Base-by-base conservation (phyloP, 2,329 filamentous ascomycete species). In the Apiospora kogelbergensis region DNA sequence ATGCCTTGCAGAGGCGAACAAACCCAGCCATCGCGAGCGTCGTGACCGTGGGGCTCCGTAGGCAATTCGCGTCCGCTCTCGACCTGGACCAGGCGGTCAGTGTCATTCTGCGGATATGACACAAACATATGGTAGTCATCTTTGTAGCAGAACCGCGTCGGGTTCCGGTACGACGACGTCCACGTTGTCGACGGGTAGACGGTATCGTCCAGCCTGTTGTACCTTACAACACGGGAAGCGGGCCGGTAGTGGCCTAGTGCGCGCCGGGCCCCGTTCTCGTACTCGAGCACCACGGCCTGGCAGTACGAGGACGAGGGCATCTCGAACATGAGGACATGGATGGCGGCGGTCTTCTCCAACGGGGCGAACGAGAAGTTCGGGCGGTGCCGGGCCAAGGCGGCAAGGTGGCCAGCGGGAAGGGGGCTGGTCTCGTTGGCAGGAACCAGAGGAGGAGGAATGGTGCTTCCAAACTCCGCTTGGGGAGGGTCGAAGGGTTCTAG, bases 221-320 rank as follows among this genome's bases (percentile, higher is more conserved):
- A 10, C 33, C 33, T 7, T 4, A 7, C 33, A 4, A 13, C 3
- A 5, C 40, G 40, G 40, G 2, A 10, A 60, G 45, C 67, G 13
- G 24, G 57, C 15, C 41, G 67, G 63, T 63, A 68, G 30, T 65
- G 37, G 4, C 67, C 67, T 30, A 68, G 20, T 2, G 67, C 67
- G 10, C 67, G 67, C n/a, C 44, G 60, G 26, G 63, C 63, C n/a
- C 67, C 67, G 40, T 68, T 65, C 24, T 26, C 46, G 67, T 68
- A 68, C 22, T 57, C 44, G 26, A 68, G 40, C 37, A 66, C 11
- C 11, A 65, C 42, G 42, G 53, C 67, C n/a, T 33, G 17, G 60
- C 67, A 68, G 24, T 46, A 22, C n/a, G 41, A 6, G 22, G 17
- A 22, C n/a, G 41, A 6, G 22, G 17, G 15, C 24, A 3, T 17